Conservation (phyloP, 257 asterid genomes). For the Solanum habrochaites region DNA sequence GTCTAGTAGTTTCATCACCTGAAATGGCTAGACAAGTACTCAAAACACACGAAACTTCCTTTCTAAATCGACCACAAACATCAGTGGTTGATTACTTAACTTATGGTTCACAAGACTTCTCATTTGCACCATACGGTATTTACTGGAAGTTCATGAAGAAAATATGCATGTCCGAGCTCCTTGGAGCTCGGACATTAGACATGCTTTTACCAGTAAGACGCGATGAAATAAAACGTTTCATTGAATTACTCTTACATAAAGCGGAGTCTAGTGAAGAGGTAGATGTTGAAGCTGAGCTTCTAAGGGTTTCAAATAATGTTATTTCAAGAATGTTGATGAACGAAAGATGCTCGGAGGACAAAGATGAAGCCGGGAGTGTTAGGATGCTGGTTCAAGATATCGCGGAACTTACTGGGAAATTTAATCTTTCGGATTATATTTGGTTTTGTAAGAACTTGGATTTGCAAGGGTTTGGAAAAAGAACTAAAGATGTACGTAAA, state of each 20-base stretch:
- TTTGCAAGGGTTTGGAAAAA: conserved; percentile 49
- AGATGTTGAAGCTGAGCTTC: conserved; percentile 48
- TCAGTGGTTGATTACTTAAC: conserved; percentile 39
- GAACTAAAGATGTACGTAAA: conserved; percentile 25
- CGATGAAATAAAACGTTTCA: conserved; percentile 21
- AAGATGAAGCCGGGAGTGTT: conserved; percentile 34
- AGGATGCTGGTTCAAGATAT: conserved; percentile 42
- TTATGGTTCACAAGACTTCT: conserved; percentile 55
- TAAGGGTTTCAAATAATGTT: conserved; percentile 39
- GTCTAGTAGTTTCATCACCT: conserved; percentile 57
- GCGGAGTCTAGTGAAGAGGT: conserved; percentile 22
- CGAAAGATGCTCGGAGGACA: conserved; percentile 41
- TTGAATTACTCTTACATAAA: conserved; percentile 7
- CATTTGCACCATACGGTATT: conserved; percentile 59
- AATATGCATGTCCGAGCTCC: conserved; percentile 66
- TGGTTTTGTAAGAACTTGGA: conserved; percentile 69
- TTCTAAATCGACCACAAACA: conserved; percentile 41
- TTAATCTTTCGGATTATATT: conserved; percentile 46
- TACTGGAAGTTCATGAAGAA: conserved; percentile 80
- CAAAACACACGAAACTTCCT: conserved; percentile 47
- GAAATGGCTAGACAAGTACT: conserved; percentile 49
- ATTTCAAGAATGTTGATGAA: conserved; percentile 62
- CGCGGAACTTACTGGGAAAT: conserved; percentile 45
- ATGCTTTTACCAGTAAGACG: conserved; percentile 40
- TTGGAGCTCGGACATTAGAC: conserved; percentile 52